phyloP scores from a whole-genome alignment of 1,284 basidiomycete species.

The Lentinula novae-zelandiae region DNA sequence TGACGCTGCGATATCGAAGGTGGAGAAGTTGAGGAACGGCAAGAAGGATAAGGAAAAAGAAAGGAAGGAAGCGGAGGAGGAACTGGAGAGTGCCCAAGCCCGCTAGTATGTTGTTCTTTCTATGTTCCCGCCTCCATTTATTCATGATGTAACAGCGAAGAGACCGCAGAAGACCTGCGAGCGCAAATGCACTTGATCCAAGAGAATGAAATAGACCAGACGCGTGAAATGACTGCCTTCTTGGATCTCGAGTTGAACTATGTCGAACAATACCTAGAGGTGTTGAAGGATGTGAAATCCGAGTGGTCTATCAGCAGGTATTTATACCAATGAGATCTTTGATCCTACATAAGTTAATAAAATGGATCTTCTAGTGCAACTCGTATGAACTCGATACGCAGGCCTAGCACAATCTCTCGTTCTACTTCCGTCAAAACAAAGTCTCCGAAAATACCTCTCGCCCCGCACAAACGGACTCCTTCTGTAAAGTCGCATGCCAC shows the following conservation, averaged over 20 bases:
- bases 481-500: constrained; percentile 6
- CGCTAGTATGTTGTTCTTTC: constrained; percentile 10
- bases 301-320: constrained; percentile 47
- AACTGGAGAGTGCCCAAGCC: constrained; percentile 12
- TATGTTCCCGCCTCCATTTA: neutral
- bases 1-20: constrained; percentile 68
- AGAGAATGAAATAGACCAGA: constrained; percentile 68
- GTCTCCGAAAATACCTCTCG: constrained; percentile 9
- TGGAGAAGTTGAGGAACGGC: constrained; percentile 55
- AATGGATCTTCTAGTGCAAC: constrained; percentile 12
- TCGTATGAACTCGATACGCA: neutral
- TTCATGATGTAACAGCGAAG: constrained; percentile 51
- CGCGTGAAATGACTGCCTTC: constrained; percentile 64
- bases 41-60: constrained; percentile 16
- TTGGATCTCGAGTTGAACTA: constrained; percentile 73
- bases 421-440: constrained; percentile 13
- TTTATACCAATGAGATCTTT: constrained; percentile 36
- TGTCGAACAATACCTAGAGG: constrained; percentile 65
- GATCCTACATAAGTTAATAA: neutral
- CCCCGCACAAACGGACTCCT: constrained; percentile 10
- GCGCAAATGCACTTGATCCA: constrained; percentile 74
- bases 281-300: constrained; percentile 62
- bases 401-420: constrained; percentile 17
- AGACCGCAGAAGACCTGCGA: constrained; percentile 76
- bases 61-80: constrained; percentile 14